A percentile compares a stretch with the other conserved stretches of the same genome.
Evolutionary conservation across 495 filamentous ascomycete genomes (phyloP).

Genomic region (Opeltia flavorubescens): DNA sequence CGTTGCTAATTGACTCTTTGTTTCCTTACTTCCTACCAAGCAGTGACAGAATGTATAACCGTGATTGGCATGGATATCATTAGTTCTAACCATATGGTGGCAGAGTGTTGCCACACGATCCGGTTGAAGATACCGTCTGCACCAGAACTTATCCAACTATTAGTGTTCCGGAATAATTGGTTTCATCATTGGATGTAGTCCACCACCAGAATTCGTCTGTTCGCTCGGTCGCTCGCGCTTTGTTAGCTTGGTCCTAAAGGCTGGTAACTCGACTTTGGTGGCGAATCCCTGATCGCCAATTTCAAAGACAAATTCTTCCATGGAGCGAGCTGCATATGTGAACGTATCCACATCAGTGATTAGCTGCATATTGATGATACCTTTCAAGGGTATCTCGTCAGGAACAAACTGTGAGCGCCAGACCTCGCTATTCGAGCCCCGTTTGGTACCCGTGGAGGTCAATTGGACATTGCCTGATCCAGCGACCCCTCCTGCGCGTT

Average conservation of each 20-base stretch:
- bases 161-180: too few relatives aligned
- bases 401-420: neutral
- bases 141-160: too few relatives aligned
- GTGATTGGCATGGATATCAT: too few relatives aligned
- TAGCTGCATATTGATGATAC: constrained; percentile 9
- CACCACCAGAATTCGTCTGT: too few relatives aligned
- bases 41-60: too few relatives aligned
- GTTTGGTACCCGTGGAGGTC: neutral
- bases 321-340: constrained; percentile 15
- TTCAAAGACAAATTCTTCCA: constrained; percentile 23
- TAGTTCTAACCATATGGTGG: too few relatives aligned
- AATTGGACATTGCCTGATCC: constrained; percentile 17
- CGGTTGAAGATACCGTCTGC: too few relatives aligned
- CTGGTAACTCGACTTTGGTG: neutral
- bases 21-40: too few relatives aligned
- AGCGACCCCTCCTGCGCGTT: constrained; percentile 1
- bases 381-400: constrained; percentile 7
- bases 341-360: constrained; percentile 12
- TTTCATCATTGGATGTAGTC: too few relatives aligned
- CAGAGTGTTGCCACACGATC: too few relatives aligned
- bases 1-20: too few relatives aligned
- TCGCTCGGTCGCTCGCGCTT: too few relatives aligned
- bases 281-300: constrained; percentile 17
- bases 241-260: neutral
- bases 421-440: neutral